phyloP scores from a whole-genome alignment of 192 early-diverging fungal genomes.

The Coemansia sp. region DNA sequence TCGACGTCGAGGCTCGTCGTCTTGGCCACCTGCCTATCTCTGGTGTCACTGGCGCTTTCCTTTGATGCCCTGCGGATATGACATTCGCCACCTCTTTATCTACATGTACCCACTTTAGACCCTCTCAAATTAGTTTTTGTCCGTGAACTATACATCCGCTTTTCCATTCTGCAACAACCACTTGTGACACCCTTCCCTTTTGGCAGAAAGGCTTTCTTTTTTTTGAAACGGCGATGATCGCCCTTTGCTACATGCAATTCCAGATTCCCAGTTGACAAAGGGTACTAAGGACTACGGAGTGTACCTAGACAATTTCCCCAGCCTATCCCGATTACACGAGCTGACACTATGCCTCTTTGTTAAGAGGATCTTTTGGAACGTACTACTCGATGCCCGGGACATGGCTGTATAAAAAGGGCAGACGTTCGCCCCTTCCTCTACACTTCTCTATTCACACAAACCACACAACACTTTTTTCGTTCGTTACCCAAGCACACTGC shows the following conservation, averaged over 20 bases:
- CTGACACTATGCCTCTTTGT: no score
- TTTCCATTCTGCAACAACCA: not conserved
- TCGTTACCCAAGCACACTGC: not conserved
- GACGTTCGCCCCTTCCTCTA: not conserved
- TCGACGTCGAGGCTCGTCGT: not conserved
- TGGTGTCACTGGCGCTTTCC: constrained; percentile 1
- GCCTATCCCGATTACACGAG: no score
- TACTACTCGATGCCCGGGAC: no score
- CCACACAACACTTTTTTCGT: not conserved
- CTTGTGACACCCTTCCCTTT: not conserved
- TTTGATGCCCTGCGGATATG: constrained; percentile 16
- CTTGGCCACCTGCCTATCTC: not conserved
- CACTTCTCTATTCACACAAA: not conserved
- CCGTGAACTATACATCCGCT: constrained; percentile 1
- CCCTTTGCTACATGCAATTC: not conserved
- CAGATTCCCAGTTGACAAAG: not conserved
- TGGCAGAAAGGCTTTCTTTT: not conserved
- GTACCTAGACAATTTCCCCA: not conserved
- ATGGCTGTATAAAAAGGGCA: no score
- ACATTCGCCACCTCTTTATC: not conserved
- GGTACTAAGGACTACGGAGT: not conserved
- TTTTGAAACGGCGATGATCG: not conserved
- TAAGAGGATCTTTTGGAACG: no score
- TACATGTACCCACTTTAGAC: not conserved
- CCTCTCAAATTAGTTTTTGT: no score